These are phyloP conservation scores for Purpureocillium lavendulum DNA, from an alignment of 2,329 filamentous ascomycete species.

Conservation along the genomic window DNA sequence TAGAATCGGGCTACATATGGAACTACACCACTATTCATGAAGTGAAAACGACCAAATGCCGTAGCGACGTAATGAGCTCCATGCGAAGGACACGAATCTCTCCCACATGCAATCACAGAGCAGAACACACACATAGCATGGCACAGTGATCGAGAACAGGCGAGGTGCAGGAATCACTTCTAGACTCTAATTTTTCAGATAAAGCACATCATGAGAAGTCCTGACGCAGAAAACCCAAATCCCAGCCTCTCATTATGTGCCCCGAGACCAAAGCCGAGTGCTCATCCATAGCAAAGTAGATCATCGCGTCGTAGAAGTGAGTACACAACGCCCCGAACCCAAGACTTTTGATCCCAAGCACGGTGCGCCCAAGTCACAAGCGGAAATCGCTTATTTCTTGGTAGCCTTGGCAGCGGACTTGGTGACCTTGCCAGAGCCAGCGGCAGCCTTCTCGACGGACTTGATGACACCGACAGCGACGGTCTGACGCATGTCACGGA, in stretches of 20 bases:
- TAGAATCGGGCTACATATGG: too few species aligned
- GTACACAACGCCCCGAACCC: conserved; percentile 20
- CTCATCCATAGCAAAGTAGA: conserved; percentile 35
- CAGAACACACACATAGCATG: neutral
- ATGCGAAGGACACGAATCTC: too few species aligned
- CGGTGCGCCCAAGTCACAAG: conserved; percentile 14
- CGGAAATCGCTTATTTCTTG: conserved; percentile 56
- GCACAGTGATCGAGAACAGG: neutral
- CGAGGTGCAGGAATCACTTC: conserved; percentile 27
- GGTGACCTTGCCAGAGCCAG: conserved; percentile 56
- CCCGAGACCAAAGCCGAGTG: conserved; percentile 31
- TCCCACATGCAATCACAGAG: neutral
- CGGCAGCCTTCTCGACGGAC: conserved; percentile 60
- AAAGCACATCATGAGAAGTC: conserved; percentile 37
- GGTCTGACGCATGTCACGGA: conserved; percentile 95
- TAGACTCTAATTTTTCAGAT: conserved; percentile 40
- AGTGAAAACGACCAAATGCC: too few species aligned
- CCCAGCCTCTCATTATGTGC: conserved; percentile 34
- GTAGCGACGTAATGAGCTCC: too few species aligned
- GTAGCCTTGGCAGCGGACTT: conserved; percentile 65
- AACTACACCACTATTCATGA: too few species aligned
- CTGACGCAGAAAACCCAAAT: conserved; percentile 28
- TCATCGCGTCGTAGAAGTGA: conserved; percentile 39
- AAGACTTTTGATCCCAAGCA: conserved; percentile 13
- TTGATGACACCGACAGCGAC: conserved; percentile 95